A percentile compares a stretch with the other conserved stretches of the same genome.
Conservation (phyloP, 1,284 basidiomycete species). For the Irpex sp. region DNA sequence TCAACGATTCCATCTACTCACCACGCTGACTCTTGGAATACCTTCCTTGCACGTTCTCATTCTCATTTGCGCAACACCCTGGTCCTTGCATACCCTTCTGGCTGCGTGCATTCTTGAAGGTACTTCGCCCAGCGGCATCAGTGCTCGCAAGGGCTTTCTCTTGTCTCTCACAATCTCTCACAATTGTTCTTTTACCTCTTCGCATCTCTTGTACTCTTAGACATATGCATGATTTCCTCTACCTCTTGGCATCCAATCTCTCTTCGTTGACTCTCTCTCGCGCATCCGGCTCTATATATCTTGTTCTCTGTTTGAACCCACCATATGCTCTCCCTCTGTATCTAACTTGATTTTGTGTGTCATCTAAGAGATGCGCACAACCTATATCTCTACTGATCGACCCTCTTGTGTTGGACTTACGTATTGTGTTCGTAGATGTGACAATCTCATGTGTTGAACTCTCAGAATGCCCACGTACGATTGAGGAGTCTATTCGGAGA, state of each 20-base stretch:
- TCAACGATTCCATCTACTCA: background rate
- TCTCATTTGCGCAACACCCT: background rate
- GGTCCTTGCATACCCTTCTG: background rate
- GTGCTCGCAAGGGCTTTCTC: background rate
- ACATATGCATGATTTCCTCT: background rate
- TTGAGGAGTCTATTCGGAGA: no score
- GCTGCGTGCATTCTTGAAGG: background rate
- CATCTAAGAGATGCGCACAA: background rate
- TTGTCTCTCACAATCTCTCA: background rate
- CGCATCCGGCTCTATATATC: background rate
- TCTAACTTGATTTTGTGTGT: background rate
- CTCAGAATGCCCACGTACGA: no score
- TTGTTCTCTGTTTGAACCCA: background rate
- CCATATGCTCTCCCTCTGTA: background rate
- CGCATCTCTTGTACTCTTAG: slow-evolving; percentile 1
- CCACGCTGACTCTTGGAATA: background rate
- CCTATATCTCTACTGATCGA: background rate
- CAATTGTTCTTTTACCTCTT: background rate
- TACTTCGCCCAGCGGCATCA: background rate
- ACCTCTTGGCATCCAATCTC: background rate
- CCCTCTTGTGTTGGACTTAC: background rate
- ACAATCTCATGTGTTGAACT: background rate
- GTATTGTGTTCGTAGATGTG: background rate
- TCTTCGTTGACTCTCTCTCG: background rate
- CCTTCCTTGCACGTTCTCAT: background rate